Conservation (phyloP, 371 early-diverging fungal species). For the Ordospora colligata region DNA sequence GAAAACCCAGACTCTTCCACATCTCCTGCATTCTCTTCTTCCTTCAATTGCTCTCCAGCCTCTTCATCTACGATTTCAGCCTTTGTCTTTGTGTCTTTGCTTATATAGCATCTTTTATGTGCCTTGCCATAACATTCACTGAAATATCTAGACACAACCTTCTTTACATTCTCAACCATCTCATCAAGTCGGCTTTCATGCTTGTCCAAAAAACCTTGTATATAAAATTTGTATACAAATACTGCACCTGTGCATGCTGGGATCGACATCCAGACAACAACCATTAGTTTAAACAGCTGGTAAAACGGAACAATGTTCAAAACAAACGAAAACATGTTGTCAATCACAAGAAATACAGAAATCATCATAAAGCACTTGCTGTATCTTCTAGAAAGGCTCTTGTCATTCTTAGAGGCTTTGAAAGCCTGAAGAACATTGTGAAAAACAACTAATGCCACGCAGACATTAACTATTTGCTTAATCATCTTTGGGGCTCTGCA, state of each 20-base stretch:
- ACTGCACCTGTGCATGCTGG: slow-evolving; percentile 38
- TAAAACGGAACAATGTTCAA: slow-evolving; percentile 43
- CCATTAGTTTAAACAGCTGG: slow-evolving; percentile 33
- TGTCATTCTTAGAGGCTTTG: slow-evolving; percentile 22
- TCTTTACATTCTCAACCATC: slow-evolving; percentile 18
- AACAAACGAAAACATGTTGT: slow-evolving; percentile 43
- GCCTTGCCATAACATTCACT: not conserved
- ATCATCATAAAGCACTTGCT: slow-evolving; percentile 47
- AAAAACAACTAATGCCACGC: slow-evolving; percentile 17
- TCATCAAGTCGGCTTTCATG: slow-evolving; percentile 36
- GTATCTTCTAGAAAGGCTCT: slow-evolving; percentile 20
- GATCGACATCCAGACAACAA: slow-evolving; percentile 39
- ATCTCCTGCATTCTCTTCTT: not conserved
- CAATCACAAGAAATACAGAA: slow-evolving; percentile 33
- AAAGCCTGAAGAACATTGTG: slow-evolving; percentile 41
- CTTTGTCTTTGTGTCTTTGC: not conserved
- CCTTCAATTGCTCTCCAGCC: not conserved
- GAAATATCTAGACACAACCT: not conserved
- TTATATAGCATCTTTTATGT: not conserved
- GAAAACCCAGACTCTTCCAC: not conserved
- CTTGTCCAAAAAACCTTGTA: slow-evolving; percentile 24
- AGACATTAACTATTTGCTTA: slow-evolving; percentile 19
- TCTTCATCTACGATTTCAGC: not conserved
- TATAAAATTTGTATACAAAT: slow-evolving; percentile 50
- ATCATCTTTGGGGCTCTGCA: slow-evolving; percentile 27